Base-by-base conservation (phyloP, 805 yeast species). In the Candida sonorensis region DNA sequence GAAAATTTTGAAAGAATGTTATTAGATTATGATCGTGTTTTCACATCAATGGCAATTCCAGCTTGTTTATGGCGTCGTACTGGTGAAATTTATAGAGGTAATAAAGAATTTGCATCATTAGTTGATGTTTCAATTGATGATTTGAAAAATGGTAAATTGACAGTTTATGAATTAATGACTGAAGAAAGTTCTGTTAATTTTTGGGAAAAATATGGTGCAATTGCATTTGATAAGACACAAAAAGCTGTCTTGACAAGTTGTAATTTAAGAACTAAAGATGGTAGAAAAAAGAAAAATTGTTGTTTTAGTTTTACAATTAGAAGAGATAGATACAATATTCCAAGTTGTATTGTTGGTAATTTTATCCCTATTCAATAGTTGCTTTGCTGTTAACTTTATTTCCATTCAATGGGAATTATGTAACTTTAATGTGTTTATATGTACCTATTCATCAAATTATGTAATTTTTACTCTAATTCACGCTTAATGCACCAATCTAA, bases 51-150 rank as follows among this genome's bases (percentile, higher is more conserved):
- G 95, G 95, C 97, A 6, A 86, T 90, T 39, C 97, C 97, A 2
- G 96, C 97, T 1, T 90, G 97, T 59, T 66, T 90, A 18, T 90
- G 97, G 97, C 66, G 97, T 53, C 77, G 97, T 46, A 88, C 97
- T 0, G 97, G 97, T 2, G 97, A 90, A 45, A 90, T 90, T 4
- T 90, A 85, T 48, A 61, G 97, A 39, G 97, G 96, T 1, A 90
- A 90, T 57, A 87, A 88, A 53, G 97, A 90, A 54, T 90, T 90
- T 71, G 97, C 97, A 0, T 81, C 88, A 2, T 58, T 90, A 34
- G 96, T 90, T 2, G 95, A 87, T 14, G 94, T 85, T 16, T 72
- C 77, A 18, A 85, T 90, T 2, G 97, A 88, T 51, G 95, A 87
- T 52, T 61, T 90, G 49, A 77, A 92, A 42, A 95, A 90, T 55